Base-by-base conservation (phyloP, 345 rosid species). In the Pistacia atlantica region DNA sequence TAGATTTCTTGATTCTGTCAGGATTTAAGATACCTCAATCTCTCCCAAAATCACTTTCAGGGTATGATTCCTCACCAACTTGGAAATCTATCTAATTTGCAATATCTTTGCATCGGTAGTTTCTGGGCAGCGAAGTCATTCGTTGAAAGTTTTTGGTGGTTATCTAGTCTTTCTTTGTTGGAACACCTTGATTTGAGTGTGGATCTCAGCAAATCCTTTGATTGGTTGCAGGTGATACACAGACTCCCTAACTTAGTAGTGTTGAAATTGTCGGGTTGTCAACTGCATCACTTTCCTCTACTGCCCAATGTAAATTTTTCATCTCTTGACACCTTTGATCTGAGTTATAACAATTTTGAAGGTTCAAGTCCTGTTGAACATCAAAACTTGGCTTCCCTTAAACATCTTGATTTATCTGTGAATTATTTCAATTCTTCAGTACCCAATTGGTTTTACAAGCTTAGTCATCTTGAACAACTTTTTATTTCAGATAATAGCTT, bases 341-440 rank as follows among this genome's bases (percentile, higher is more conserved):
- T 54, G 17, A 13, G 57, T 54, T 17, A 14, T 2, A 54, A 54
- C 16, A 3, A 54, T 54, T 54, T 54, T 13, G 20, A 4, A 54
- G 57, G 57, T 54, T n/a, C 57, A 54, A 54, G 16, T 3, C 57
- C 57, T 54, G 57, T 16, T 54, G 57, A 4, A 12, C 57, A 16
- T 54, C 48, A 35, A 17, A 71, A 71, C 25, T 11, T 71, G 14
- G 55, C 65, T n/a, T 51, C 28, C 58, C 75, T 72, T 57, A 9
- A 0, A 0, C 3, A 72, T n/a, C 65, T 72, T n/a, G 31, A 57
- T 72, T 16, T 72, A 4, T 59, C 76, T 48, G 0, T 1, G 0
- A 74, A 62, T 46, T 4, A 25, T 6, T 45, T 74, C 7, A 73
- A 49, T 58, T 73, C 73, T 14, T 72, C 56, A 16, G 0, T 54